Base-by-base conservation (phyloP, 352 stramenopile species). In the Blastocystis sp. region DNA sequence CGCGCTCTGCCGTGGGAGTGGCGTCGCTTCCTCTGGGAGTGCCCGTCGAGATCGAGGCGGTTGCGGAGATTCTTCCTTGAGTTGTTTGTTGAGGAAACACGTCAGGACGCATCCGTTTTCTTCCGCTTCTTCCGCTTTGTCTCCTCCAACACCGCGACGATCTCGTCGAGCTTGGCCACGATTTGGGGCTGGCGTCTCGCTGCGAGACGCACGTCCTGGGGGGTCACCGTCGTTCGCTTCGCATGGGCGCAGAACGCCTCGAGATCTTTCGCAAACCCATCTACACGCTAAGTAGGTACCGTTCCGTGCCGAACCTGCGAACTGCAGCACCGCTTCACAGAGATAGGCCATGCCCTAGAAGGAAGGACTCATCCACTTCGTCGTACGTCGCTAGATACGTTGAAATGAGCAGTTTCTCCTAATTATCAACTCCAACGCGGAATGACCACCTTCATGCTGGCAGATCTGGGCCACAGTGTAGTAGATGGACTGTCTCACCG, bases 21-120 rank as follows among this genome's bases (percentile, higher is more conserved):
- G 54, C 54, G 34, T 54, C 73, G 42, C 40, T 84, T 21, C 73
- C 73, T 4, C 0, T 84, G 48, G 73, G 73, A 40, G 73, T 84
- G 36, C 73, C 73, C 42, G 73, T 84, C 14, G 73, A 84, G 76
- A 38, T 84, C 29, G 73, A 84, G 29, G 59, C 59, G 27, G 44
- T 84, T 67, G 73, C 34, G 11, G 73, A 84, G 36, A 72, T 84
- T 78, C 32, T 78, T 29, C 0, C n/a, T 59, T 78, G 46, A 24
- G 6, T 40, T 78, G 16, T 78, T 61, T 78, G 67, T 34, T 57
- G 6, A 78, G 14, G 0, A 61, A 78, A 78, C 24, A 38, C 21
- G 3, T 4, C 21, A 78, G n/a, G 67, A 46, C 6, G 42, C 11
- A 64, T 81, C 69, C 36, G 29, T 61, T 44, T 81, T 81, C 48